phyloP scores from a whole-genome alignment of 1,284 basidiomycete genomes.

The Trichosporon coremiiforme region DNA sequence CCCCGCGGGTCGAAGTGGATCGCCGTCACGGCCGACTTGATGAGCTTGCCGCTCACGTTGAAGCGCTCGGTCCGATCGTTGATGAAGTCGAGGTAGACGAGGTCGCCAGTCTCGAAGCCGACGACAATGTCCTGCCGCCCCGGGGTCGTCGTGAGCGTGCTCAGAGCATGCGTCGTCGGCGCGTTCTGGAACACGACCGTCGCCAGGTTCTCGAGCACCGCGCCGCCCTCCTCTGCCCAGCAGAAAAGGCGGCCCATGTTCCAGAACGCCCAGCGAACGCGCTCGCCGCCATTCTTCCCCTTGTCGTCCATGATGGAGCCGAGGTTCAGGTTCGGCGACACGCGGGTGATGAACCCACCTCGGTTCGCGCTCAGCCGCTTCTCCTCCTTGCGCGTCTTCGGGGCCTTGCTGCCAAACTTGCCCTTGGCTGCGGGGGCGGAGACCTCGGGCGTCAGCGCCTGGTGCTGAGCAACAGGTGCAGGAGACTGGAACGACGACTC shows the following conservation, averaged over 20 bases:
- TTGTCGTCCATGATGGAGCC: constrained; percentile 66
- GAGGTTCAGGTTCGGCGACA: constrained; percentile 59
- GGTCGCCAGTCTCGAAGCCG: constrained; percentile 88
- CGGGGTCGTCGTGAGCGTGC: constrained; percentile 64
- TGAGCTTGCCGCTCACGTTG: constrained; percentile 88
- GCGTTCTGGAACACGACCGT: constrained; percentile 81
- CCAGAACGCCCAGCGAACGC: constrained; percentile 75
- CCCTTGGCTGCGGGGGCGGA: constrained; percentile 13
- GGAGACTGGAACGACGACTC: constrained; percentile 22
- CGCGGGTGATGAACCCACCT: constrained; percentile 33
- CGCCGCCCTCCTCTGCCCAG: constrained; percentile 73
- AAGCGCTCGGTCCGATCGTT: constrained; percentile 74
- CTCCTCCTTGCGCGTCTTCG: constrained; percentile 24
- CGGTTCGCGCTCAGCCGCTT: constrained; percentile 27
- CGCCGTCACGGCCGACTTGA: constrained; percentile 74
- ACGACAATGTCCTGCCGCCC: constrained; percentile 86
- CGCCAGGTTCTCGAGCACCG: constrained; percentile 73
- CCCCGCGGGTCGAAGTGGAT: constrained; percentile 88
- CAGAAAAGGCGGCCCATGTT: constrained; percentile 76
- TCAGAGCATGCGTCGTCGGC: constrained; percentile 87
- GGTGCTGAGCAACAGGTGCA: constrained; percentile 3
- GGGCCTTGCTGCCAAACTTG: constrained; percentile 25
- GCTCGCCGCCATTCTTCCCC: constrained; percentile 72
- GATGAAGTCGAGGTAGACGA: constrained; percentile 84
- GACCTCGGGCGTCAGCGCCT: constrained; percentile 13